Evolutionary conservation across 805 yeast species (phyloP), one percentile per base, ranked within the genome.

Genomic region (Saturnispora zaruensis): DNA sequence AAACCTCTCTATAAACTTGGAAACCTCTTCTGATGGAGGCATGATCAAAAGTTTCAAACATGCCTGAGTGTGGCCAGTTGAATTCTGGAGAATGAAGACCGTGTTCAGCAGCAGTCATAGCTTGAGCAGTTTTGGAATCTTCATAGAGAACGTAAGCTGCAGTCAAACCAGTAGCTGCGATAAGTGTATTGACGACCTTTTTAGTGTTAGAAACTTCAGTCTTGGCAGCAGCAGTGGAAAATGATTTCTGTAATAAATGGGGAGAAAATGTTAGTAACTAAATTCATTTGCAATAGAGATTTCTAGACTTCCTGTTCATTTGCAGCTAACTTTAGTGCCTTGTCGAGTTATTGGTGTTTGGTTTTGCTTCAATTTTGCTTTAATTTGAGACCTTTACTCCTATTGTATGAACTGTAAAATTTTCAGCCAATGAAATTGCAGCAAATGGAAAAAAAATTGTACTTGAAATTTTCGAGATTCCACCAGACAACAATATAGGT

Each of bases 51-150:
- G 96, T 77, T 60, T 82, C 83, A 60, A 89, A 78, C 82, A 88
- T 85, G 59, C 97, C 97, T 63, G 78, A 81, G 73, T 91, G 98
- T 41, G 96, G 78, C 98, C 98, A 93, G 51, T 81, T 84, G 69
- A 77, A 90, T 52, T 82, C 82, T 56, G 98, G 96, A 34, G 99
- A 84, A 70, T 93, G 99, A 66, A 93, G 79, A 60, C 99, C 99
- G 73, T 93, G 98, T 75, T 93, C 99, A 59, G 98, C 96, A 58
- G 93, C 95, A 50, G 99, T 90, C 95, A 91, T 86, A 65, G 98
- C 98, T 63, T 79, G 81, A 52, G 96, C 96, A 55, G 88, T 82
- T 69, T 82, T 78, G 28, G 89, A 76, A 68, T 88, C 96, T 64
- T 86, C 80, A 73, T 88, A 88, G 64, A 86, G 74, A 63, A 84